These are phyloP conservation scores for Fusarium sp. DNA, from an alignment of 2,329 filamentous ascomycete species.

Conservation along the genomic window DNA sequence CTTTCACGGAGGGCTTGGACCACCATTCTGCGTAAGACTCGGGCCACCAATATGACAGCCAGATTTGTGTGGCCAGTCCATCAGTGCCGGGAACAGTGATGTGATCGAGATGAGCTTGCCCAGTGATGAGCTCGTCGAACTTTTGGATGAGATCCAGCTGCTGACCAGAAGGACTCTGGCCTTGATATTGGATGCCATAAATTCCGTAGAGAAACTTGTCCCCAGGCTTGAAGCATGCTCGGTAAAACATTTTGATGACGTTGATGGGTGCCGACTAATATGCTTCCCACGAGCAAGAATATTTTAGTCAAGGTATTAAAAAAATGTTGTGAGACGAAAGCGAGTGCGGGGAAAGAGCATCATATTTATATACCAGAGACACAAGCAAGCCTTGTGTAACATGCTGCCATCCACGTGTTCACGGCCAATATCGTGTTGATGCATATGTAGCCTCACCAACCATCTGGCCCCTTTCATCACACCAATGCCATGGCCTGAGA, in stretches of 20 bases:
- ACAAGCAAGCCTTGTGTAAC: not conserved
- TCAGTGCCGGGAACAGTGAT: not conserved
- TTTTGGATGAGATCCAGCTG: not conserved
- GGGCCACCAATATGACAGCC: slow-evolving; percentile 14
- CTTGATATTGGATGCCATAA: not conserved
- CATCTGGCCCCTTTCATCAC: not conserved
- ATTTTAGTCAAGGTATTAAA: not conserved
- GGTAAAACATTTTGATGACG: not conserved
- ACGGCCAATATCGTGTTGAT: not conserved
- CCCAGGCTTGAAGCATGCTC: not conserved
- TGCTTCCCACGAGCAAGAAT: not conserved
- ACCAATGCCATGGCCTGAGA: not conserved
- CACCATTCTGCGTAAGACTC: not conserved
- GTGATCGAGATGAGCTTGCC: not conserved
- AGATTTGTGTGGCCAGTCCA: not conserved
- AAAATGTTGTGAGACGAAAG: not conserved
- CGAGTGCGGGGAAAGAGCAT: not conserved
- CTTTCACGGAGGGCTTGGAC: not conserved
- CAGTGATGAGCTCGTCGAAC: not conserved
- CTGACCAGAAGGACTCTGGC: not conserved
- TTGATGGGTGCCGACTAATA: not conserved
- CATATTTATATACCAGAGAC: not conserved
- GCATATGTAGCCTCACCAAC: not conserved
- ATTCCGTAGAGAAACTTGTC: not conserved
- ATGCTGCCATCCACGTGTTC: not conserved